A percentile compares a stretch with the other conserved stretches of the same genome.
Conservation (phyloP, 768 basidiomycete genomes). For the Auricularia auricula-judae region DNA sequence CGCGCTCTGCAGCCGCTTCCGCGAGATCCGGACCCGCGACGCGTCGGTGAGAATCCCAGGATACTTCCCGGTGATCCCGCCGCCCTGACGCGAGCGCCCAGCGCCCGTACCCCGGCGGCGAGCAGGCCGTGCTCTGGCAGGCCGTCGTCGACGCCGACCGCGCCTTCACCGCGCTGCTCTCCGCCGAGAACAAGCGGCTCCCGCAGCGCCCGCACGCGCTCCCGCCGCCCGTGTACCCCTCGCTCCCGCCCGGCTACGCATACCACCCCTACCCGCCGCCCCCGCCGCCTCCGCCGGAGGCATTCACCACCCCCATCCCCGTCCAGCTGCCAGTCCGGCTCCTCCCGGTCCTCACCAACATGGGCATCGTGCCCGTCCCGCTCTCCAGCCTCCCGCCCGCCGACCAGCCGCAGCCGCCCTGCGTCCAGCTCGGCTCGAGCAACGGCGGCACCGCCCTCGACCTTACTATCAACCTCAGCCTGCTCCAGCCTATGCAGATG, state of each 20-base stretch:
- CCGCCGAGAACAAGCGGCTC: not conserved
- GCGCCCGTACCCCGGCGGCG: slow-evolving; percentile 51
- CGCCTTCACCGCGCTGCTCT: slow-evolving; percentile 34
- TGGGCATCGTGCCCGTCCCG: slow-evolving; percentile 66
- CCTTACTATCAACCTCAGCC: slow-evolving; percentile 68
- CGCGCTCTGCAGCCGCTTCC: slow-evolving; percentile 47
- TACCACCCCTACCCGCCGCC: slow-evolving; percentile 18
- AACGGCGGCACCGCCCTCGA: slow-evolving; percentile 62
- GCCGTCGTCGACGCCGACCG: slow-evolving; percentile 57
- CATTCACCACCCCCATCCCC: slow-evolving; percentile 29
- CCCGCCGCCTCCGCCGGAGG: not conserved
- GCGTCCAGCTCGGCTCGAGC: slow-evolving; percentile 62
- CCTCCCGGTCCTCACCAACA: slow-evolving; percentile 45
- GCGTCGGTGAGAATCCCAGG: slow-evolving; percentile 27
- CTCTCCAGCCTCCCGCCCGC: slow-evolving; percentile 38
- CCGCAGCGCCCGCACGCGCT: not conserved
- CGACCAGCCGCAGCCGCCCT: slow-evolving; percentile 57
- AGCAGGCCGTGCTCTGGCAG: slow-evolving; percentile 54
- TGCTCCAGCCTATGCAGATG: slow-evolving; percentile 67
- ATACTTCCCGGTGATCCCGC: not conserved
- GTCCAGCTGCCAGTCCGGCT: slow-evolving; percentile 59
- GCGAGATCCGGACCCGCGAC: slow-evolving; percentile 43
- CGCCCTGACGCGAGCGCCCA: slow-evolving; percentile 18
- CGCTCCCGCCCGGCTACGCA: slow-evolving; percentile 22
- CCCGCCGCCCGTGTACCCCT: slow-evolving; percentile 4